Evolutionary conservation across 192 early-diverging fungal species (phyloP).

Genomic region (Backusella luteola): DNA sequence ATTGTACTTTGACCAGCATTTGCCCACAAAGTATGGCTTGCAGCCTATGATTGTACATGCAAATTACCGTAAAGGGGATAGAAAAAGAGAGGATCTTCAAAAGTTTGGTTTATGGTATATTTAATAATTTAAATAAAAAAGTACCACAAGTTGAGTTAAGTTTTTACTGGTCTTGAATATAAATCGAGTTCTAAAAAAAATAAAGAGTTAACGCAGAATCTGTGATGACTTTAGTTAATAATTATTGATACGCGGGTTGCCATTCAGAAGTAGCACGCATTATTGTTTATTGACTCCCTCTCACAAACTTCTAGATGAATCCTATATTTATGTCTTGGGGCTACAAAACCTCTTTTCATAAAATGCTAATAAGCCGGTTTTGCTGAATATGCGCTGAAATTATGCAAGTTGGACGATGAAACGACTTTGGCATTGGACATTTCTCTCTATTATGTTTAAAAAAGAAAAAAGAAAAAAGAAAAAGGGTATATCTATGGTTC

Average conservation of each 20-base stretch:
- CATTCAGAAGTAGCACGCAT: neutral
- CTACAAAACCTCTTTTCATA: neutral
- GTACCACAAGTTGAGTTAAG: neutral
- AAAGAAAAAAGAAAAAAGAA: neutral
- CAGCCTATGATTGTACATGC: slow-evolving; percentile 40
- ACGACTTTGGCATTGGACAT: slow-evolving; percentile 22
- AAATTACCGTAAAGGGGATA: slow-evolving; percentile 33
- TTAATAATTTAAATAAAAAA: neutral
- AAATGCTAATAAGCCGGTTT: slow-evolving; percentile 20
- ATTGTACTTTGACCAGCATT: slow-evolving; percentile 34
- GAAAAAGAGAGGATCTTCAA: slow-evolving; percentile 28
- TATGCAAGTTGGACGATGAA: slow-evolving; percentile 17
- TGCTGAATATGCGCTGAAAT: slow-evolving; percentile 23
- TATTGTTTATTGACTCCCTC: slow-evolving; percentile 13
- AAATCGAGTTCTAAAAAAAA: neutral
- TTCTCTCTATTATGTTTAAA: neutral
- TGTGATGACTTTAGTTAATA: slow-evolving; percentile 15
- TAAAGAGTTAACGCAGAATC: neutral
- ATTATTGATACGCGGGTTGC: neutral
- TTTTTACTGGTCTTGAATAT: neutral
- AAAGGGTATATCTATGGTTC: too few relatives aligned
- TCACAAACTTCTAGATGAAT: slow-evolving; percentile 14
- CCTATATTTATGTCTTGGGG: slow-evolving; percentile 5
- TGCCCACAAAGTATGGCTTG: slow-evolving; percentile 20
- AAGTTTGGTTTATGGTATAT: slow-evolving; percentile 40